Evolutionary conservation across 768 basidiomycete species (phyloP).

Genomic region (Podaxis sp.): DNA sequence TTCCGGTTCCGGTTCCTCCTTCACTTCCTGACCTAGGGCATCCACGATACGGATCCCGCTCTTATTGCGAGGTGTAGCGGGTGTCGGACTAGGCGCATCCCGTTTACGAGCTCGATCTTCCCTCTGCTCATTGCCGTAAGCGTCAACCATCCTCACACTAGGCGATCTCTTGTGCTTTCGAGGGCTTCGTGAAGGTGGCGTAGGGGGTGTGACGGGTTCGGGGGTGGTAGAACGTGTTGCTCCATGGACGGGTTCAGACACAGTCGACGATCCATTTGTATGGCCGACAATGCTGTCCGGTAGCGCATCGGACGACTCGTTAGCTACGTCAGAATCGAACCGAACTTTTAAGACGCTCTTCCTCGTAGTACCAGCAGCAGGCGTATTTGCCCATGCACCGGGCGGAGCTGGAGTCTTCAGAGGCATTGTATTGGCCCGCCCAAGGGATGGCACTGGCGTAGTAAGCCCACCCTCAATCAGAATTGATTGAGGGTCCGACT

Average conservation of each 20-base stretch:
- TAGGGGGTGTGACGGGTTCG: constrained; percentile 16
- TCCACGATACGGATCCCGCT: constrained; percentile 62
- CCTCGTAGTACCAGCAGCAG: constrained; percentile 32
- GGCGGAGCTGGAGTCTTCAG: constrained; percentile 66
- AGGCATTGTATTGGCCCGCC: constrained; percentile 46
- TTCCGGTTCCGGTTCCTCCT: constrained; percentile 27
- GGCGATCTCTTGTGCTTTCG: constrained; percentile 40
- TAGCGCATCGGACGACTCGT: constrained; percentile 19
- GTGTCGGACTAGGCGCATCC: constrained; percentile 13
- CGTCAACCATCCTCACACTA: constrained; percentile 67
- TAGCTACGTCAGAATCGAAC: constrained; percentile 49
- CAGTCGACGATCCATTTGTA: constrained; percentile 21
- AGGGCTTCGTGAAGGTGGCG: constrained; percentile 21
- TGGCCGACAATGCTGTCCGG: constrained; percentile 8
- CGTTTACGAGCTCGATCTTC: constrained; percentile 9
- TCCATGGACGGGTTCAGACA: constrained; percentile 7
- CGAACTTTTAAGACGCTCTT: constrained; percentile 72
- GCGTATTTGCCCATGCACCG: constrained; percentile 66
- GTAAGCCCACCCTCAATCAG: constrained; percentile 33
- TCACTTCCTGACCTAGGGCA: constrained; percentile 65
- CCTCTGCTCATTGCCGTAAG: constrained; percentile 56
- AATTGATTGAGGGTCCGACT: constrained; percentile 23
- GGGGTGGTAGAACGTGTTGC: constrained; percentile 19
- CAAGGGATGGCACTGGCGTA: constrained; percentile 52
- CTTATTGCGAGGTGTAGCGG: constrained; percentile 28